Evolutionary conservation across 495 filamentous ascomycete genomes (phyloP).

Genomic region (Penicillium egyptiacum): DNA sequence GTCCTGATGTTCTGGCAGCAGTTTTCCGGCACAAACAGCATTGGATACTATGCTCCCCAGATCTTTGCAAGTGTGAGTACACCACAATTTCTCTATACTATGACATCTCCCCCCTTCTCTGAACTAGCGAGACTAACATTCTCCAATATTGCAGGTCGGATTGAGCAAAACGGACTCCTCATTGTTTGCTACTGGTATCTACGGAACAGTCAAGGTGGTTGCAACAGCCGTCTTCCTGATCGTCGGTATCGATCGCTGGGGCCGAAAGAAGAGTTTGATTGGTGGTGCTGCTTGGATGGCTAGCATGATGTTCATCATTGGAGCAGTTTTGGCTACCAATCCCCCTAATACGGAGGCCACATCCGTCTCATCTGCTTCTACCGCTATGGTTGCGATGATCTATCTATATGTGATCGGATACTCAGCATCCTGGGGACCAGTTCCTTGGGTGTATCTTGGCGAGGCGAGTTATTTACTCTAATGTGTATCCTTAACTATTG

Average conservation of each 20-base stretch:
- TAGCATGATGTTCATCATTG: slow-evolving; percentile 73
- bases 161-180: slow-evolving; percentile 42
- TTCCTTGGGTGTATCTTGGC: slow-evolving; percentile 54
- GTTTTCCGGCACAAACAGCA: slow-evolving; percentile 52
- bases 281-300: slow-evolving; percentile 68
- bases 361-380: slow-evolving; percentile 39
- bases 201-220: slow-evolving; percentile 54
- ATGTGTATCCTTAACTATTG: neutral
- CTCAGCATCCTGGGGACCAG: slow-evolving; percentile 44
- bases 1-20: slow-evolving; percentile 55
- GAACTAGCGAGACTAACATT: neutral
- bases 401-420: slow-evolving; percentile 54
- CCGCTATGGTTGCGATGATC: slow-evolving; percentile 54
- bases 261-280: slow-evolving; percentile 64
- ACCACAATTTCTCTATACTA: neutral
- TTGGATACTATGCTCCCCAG: slow-evolving; percentile 53
- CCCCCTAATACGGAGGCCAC: slow-evolving; percentile 35
- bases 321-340: slow-evolving; percentile 58
- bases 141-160: slow-evolving; percentile 27
- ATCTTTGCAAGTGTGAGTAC: slow-evolving; percentile 44
- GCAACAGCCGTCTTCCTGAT: slow-evolving; percentile 62
- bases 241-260: slow-evolving; percentile 68
- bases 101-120: neutral
- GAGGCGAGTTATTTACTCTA: slow-evolving; percentile 31
- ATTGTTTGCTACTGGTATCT: slow-evolving; percentile 54